Base-by-base conservation (phyloP, 2,329 filamentous ascomycete species). In the Colletotrichum navitas region DNA sequence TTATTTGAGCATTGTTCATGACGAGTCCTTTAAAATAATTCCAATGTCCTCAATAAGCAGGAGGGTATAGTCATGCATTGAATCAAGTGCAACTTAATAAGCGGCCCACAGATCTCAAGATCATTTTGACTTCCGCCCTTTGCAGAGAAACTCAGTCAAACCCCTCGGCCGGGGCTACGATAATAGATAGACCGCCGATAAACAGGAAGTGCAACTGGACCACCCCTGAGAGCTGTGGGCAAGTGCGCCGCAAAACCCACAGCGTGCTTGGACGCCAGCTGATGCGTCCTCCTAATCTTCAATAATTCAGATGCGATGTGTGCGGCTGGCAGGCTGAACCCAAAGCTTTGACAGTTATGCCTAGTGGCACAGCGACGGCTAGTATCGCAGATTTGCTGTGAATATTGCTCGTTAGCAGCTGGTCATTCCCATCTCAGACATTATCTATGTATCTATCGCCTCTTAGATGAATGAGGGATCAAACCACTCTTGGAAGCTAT, bases 341-440 rank as follows among this genome's bases (percentile, higher is more conserved):
- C 58, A 29, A 34, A 61, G 7, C 29, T 61, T 11, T 29, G 58
- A 24, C 58, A 49, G 26, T 61, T 49, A 5, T 49, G 58, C 18
- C 43, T 61, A 24, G 29, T 61, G 8, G 36, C n/a, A 43, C 43
- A 61, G 26, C 58, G 29, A 18, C 24, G 16, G 41, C 32, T 49
- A 26, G 49, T 43, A 16, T 61, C 18, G 18, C 58, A 34, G 2
- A 61, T 43, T 49, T 61, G 29, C 58, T 49, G 41, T 32, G 21
- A 6, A 39, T 12, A 5, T 6, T 34, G 11, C 7, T 24, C 12
- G 11, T 54, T 8, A 54, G 29, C 26, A 54, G n/a, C 47, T 26
- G 47, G 8, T 26, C n/a, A 49, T 12, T 10, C 8, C 47, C 47
- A 26, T 10, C n/a, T 21, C 47, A 8, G n/a, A 11, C n/a, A 12